Percentiles rank a stretch among this genome's conserved stretches.
Evolutionary conservation across 139 green algal genomes (phyloP).

Genomic region (Coccomyxa sp.): DNA sequence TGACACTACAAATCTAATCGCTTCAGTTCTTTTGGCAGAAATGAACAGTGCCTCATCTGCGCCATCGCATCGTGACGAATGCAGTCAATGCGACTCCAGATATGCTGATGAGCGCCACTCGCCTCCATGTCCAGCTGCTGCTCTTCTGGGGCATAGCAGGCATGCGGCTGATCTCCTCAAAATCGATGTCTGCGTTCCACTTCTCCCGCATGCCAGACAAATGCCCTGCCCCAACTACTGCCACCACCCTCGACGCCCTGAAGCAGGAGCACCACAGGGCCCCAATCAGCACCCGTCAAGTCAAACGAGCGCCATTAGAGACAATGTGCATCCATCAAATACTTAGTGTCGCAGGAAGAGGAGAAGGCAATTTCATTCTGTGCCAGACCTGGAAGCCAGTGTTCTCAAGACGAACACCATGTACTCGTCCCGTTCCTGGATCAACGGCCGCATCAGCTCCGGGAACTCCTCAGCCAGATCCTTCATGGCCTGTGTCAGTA

Average conservation of each 20-base stretch:
- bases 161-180: constrained; percentile 10
- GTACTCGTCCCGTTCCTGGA: constrained; percentile 31
- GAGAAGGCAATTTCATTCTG: background rate
- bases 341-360: background rate
- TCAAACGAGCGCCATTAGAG: background rate
- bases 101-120: background rate
- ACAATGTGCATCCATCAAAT: background rate
- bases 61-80: too few species aligned
- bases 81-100: background rate
- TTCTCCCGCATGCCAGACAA: constrained; percentile 32
- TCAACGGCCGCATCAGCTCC: constrained; percentile 28
- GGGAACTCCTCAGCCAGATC: constrained; percentile 44
- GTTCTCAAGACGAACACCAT: background rate
- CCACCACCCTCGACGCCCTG: constrained; percentile 22
- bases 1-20: too few species aligned
- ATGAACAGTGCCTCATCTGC: too few species aligned
- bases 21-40: too few species aligned
- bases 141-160: background rate
- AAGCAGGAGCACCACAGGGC: background rate
- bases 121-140: background rate
- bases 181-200: constrained; percentile 34
- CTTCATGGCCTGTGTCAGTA: constrained; percentile 37
- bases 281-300: background rate
- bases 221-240: constrained; percentile 39
- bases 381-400: constrained; percentile 1